Evolutionary conservation across 768 basidiomycete genomes (phyloP), one percentile per base, ranked within the genome.

Genomic region (Xanthoconium purpureum): DNA sequence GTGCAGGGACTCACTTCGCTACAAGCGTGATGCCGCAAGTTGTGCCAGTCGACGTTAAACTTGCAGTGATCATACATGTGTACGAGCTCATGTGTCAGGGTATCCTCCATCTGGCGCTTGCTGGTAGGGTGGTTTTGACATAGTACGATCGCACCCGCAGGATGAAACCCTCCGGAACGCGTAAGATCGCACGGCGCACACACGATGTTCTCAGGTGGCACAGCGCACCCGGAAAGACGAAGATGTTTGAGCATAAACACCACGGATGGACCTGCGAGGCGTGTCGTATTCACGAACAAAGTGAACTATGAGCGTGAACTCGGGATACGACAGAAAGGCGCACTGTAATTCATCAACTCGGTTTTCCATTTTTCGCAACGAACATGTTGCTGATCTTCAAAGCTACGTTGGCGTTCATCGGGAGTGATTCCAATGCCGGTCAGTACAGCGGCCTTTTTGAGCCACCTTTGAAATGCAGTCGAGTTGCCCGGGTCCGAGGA

Each of bases 1-100:
- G 35, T 48, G 6, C 3, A 13, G 9, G 43, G 28, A 75, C 85
- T 65, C 61, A 96, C 96, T 84, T 98, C 96, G 66, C 90, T 94
- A 71, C 97, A 99, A 3, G 96, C 97, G 69, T 97, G 94, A 75
- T 97, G 94, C 55, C 93, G 76, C 54, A 98, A 68, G 72, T 98
- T 89, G 46, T 71, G 73, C 94, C 92, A 97, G 70, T 97, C 85
- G 1, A 97, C 89, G 58, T 93, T 91, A 76, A 98, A 98, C 71
- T 85, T 85, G 73, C 91, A 90, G 59, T 96, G 91, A 71, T 99
- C 97, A 69, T 91, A 98, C 81, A 94, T 86, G 68, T 98, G 97
- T 28, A 98, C 74, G 45, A 98, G 82, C 69, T 99, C 97, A 66
- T 99, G 97, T 20, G 89, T 81, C 35, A 99, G 76, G 32, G 95